Conservation (phyloP, 495 filamentous ascomycete species). For the Apiosordaria backusii region DNA sequence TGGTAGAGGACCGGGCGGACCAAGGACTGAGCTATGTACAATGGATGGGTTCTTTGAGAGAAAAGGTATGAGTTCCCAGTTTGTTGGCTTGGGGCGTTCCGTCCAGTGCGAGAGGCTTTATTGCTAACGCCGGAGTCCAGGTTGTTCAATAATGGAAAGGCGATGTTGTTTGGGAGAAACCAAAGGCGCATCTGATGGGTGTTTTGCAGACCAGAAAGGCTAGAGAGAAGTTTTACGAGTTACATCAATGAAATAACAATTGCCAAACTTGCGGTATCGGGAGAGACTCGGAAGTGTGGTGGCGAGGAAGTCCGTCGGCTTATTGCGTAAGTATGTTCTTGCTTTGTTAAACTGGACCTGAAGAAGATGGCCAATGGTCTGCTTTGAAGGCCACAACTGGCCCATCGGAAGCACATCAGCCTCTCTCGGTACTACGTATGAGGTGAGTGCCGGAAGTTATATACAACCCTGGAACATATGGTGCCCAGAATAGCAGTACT, state of each 20-base stretch:
- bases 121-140: conserved; percentile 14
- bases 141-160: conserved; percentile 20
- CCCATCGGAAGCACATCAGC: background rate
- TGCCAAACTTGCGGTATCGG: background rate
- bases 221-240: background rate
- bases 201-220: background rate
- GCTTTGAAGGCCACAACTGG: background rate
- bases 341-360: background rate
- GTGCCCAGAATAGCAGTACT: background rate
- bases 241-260: background rate
- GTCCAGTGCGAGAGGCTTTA: conserved; percentile 16
- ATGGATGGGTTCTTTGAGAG: conserved; percentile 87
- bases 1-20: conserved; percentile 94
- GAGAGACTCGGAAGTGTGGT: background rate
- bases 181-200: background rate
- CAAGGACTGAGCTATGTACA: conserved; percentile 87
- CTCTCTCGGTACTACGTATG: background rate
- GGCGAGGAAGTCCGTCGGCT: background rate
- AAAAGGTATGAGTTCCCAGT: conserved; percentile 79
- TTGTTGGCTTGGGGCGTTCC: conserved; percentile 3
- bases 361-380: too few species aligned
- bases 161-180: background rate
- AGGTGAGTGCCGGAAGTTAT: background rate
- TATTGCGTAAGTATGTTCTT: background rate
- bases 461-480: background rate